Conservation (phyloP, 2,329 filamentous ascomycete species). For the Cryphonectria parasitica region DNA sequence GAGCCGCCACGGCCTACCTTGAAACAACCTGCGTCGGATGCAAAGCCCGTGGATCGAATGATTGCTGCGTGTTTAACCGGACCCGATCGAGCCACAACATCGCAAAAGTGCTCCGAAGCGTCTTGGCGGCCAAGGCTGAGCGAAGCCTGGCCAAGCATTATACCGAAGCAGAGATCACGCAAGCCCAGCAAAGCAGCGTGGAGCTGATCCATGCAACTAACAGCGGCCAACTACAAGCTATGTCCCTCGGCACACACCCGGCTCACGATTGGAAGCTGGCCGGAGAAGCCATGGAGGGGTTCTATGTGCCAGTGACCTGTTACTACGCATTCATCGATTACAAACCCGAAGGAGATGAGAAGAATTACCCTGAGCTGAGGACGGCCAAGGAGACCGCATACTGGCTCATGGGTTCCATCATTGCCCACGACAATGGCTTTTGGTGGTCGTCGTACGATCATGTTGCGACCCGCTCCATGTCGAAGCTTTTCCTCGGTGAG, state of each 20-base stretch:
- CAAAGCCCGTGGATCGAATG: background rate
- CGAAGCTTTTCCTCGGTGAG: too few relatives aligned
- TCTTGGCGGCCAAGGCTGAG: background rate
- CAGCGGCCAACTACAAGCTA: background rate
- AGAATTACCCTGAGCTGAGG: background rate
- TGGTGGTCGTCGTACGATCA: background rate
- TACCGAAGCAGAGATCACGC: background rate
- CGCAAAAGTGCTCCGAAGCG: background rate
- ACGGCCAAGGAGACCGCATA: background rate
- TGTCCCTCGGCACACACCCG: too few relatives aligned
- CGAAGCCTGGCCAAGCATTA: background rate
- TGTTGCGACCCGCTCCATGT: background rate
- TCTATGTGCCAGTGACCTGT: too few relatives aligned
- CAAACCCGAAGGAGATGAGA: too few relatives aligned
- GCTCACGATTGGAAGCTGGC: too few relatives aligned
- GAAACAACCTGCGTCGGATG: background rate
- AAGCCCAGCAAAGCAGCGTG: background rate
- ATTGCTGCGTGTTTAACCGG: background rate
- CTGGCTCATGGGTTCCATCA: background rate
- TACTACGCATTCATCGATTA: too few relatives aligned
- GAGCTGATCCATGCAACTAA: background rate
- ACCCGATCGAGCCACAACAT: background rate
- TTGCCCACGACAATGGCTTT: background rate
- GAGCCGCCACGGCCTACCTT: background rate
- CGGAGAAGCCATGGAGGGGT: too few relatives aligned